A percentile compares a stretch with the other conserved stretches of the same genome.
Conservation (phyloP, 345 rosid genomes). For the Pistacia vera region DNA sequence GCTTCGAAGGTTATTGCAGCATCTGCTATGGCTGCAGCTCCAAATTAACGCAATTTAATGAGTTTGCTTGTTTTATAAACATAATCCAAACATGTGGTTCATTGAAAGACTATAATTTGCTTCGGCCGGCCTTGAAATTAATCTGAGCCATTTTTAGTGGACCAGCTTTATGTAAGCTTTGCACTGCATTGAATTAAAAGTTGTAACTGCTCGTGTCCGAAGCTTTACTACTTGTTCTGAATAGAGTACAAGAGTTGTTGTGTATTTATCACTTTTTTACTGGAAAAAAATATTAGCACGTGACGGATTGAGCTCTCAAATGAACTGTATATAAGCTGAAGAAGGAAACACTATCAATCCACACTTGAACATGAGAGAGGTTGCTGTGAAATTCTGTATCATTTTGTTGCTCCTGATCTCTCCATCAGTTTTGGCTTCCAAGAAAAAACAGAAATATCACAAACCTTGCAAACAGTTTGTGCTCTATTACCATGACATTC, state of each 20-base stretch:
- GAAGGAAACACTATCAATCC: background rate
- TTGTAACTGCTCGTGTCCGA: conserved; percentile 2
- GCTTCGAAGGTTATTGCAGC: too few species aligned
- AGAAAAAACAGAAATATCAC: conserved; percentile 10
- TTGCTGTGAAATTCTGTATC: background rate
- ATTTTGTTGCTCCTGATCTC: conserved; percentile 7
- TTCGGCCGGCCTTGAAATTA: too few species aligned
- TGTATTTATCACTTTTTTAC: too few species aligned
- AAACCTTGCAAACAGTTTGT: conserved; percentile 57
- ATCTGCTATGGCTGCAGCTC: too few species aligned
- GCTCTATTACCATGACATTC: conserved; percentile 62
- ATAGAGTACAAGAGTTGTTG: background rate
- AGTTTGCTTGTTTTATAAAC: too few species aligned
- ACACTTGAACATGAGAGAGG: background rate
- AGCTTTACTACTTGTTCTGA: background rate
- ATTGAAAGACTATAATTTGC: too few species aligned
- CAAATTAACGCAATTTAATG: too few species aligned
- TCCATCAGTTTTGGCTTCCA: conserved; percentile 25
- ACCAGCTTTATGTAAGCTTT: background rate
- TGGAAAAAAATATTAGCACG: too few species aligned
- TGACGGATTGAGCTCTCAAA: background rate
- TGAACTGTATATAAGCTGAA: background rate
- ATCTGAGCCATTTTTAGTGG: too few species aligned
- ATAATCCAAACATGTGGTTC: too few species aligned
- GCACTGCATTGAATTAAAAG: background rate